Evolutionary conservation across 2,329 filamentous ascomycete genomes (phyloP), one percentile per base, ranked within the genome.

Genomic region (Xylaria polymorpha): DNA sequence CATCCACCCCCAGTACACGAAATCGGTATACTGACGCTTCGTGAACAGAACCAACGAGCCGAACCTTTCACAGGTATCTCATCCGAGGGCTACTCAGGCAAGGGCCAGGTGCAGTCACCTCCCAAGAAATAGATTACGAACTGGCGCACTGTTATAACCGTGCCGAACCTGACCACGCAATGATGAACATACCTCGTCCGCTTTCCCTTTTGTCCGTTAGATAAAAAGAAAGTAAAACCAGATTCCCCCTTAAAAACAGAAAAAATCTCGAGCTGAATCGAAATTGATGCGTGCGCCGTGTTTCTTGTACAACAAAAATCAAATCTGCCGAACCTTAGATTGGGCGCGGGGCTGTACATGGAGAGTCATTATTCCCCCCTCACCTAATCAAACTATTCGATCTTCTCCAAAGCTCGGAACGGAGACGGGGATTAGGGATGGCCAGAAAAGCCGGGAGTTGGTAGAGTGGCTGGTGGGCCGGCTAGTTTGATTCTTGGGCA

Each of bases 51-150:
- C 80, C 92, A 97, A 89, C 92, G 91, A 79, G 86, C 93, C 80
- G 94, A 97, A 81, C 94, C 94, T 71, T 88, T 97, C 81, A 94
- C 92, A 72, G 94, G 94, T 87, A 84, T 96, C 83, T 87, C 91
- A 74, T 91, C 92, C 79, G 88, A 92, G 80, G 90, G 89, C 77
- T 97, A 97, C 86, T 84, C 83, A 73, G 94, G 94, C 82, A 88
- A 89, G 80, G 93, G 94, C 78, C 87, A 90, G 83, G 88, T 97
- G 74, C 94, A 97, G 85, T 90, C 88, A 72, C 84, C 87, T 77
- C 85, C 87, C 76, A 84, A 85, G 80, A 80, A 83, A 61, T 79
- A 79, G 68, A 66, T 58, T 50, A 10, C 57, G n/a, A 74, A 60
- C 7, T 70, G 65, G 66, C 51, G 56, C 5, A 60, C 43, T 50